phyloP scores from a whole-genome alignment of 129 eudicot genomes.

The Artemisia argyi region DNA sequence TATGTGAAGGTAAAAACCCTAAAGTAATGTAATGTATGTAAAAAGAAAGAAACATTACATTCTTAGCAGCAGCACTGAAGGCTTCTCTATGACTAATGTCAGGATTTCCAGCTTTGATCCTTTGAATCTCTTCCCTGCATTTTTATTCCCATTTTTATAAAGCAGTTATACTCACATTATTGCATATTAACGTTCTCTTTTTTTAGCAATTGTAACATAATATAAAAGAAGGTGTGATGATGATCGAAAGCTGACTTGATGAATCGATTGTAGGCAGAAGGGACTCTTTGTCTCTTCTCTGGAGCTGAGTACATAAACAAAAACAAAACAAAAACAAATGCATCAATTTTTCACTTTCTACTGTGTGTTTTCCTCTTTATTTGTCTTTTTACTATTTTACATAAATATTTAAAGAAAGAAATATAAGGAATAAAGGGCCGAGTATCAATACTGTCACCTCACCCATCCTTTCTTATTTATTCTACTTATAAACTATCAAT shows the following conservation, averaged over 20 bases:
- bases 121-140: slow-evolving; percentile 80
- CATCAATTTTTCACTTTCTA: slow-evolving; percentile 17
- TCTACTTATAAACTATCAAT: slow-evolving; percentile 30
- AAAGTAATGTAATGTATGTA: slow-evolving; percentile 2
- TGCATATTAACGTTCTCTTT: neutral
- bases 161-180: neutral
- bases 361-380: slow-evolving; percentile 8
- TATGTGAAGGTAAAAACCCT: slow-evolving; percentile 1
- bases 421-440: slow-evolving; percentile 3
- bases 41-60: slow-evolving; percentile 37
- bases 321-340: slow-evolving; percentile 16
- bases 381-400: slow-evolving; percentile 12
- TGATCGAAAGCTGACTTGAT: slow-evolving; percentile 61
- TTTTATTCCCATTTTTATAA: neutral
- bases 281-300: slow-evolving; percentile 89
- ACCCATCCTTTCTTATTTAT: slow-evolving; percentile 27
- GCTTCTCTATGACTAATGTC: slow-evolving; percentile 84
- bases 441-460: slow-evolving; percentile 38
- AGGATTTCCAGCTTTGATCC: slow-evolving; percentile 80
- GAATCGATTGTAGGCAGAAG: slow-evolving; percentile 86
- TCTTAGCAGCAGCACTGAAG: slow-evolving; percentile 82
- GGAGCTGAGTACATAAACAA: slow-evolving; percentile 46
- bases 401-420: neutral
- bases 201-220: neutral
- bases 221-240: neutral